A percentile compares a stretch with the other conserved stretches of the same genome.
Evolutionary conservation across 2,329 filamentous ascomycete species (phyloP).

Genomic region (Diaporthe caulivora): DNA sequence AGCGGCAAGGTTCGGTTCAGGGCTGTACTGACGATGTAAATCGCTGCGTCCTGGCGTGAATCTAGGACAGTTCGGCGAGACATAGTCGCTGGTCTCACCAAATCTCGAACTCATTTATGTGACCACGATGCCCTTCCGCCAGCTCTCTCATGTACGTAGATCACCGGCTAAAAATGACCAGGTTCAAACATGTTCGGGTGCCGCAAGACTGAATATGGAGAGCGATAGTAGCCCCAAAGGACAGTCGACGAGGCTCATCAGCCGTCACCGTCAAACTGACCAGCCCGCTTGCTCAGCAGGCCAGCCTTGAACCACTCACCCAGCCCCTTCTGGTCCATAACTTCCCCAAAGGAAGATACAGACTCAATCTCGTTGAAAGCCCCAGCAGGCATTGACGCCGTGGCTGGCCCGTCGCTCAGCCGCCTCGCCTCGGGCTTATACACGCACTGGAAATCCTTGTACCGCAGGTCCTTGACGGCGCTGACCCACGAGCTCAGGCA

Average conservation of each 20-base stretch:
- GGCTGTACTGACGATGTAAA: constrained; percentile 37
- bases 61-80: background rate
- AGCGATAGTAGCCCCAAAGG: background rate
- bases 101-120: background rate
- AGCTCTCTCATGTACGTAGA: too few species aligned
- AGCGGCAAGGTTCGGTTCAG: constrained; percentile 38
- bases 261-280: constrained; percentile 35
- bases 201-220: background rate
- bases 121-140: background rate
- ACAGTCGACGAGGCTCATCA: background rate
- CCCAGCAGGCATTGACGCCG: constrained; percentile 15
- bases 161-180: background rate
- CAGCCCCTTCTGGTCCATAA: constrained; percentile 72
- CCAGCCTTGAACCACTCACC: constrained; percentile 64
- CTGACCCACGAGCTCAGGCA: constrained; percentile 74
- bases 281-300: constrained; percentile 37
- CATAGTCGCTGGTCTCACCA: background rate
- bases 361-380: constrained; percentile 70
- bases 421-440: constrained; percentile 58
- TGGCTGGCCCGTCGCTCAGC: background rate
- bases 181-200: too few species aligned
- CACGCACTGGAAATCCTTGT: constrained; percentile 79
- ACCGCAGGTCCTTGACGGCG: constrained; percentile 73
- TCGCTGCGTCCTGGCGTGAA: background rate
- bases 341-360: constrained; percentile 72